A percentile compares a stretch with the other conserved stretches of the same genome.
Evolutionary conservation across 2,329 filamentous ascomycete genomes (phyloP).

Genomic region (Cyphellophora attinorum): DNA sequence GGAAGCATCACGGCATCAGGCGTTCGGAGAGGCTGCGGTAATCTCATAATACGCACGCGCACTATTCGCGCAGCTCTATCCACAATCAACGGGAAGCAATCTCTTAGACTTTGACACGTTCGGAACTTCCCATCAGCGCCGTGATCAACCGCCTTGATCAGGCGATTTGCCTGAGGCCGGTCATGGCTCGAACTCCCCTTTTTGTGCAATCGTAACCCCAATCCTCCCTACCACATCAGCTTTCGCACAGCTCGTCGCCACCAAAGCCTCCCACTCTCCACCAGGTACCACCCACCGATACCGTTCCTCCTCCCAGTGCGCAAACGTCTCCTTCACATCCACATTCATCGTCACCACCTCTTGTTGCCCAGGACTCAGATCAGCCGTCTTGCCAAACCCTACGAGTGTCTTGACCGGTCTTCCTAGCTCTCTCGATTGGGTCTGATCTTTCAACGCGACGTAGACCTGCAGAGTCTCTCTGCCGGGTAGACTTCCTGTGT

Average conservation of each 20-base stretch:
- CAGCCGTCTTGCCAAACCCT: slow-evolving; percentile 57
- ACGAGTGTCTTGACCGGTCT: slow-evolving; percentile 54
- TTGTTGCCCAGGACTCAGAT: slow-evolving; percentile 50
- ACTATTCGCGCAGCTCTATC: too few relatives aligned
- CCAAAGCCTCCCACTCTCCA: slow-evolving; percentile 54
- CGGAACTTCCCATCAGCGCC: too few relatives aligned
- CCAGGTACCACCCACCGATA: slow-evolving; percentile 57
- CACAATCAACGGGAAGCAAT: too few relatives aligned
- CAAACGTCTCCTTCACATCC: slow-evolving; percentile 54
- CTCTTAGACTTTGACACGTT: too few relatives aligned
- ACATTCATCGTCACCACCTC: slow-evolving; percentile 46
- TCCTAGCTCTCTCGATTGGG: too few relatives aligned
- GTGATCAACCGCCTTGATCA: too few relatives aligned
- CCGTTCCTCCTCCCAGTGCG: slow-evolving; percentile 61
- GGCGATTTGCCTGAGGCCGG: too few relatives aligned
- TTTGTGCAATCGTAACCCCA: slow-evolving; percentile 42
- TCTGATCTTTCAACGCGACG: slow-evolving; percentile 33
- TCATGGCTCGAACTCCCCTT: too few relatives aligned
- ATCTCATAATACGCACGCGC: too few relatives aligned
- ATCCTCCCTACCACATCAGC: slow-evolving; percentile 41
- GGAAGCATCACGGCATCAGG: too few relatives aligned
- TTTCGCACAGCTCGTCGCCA: slow-evolving; percentile 42
- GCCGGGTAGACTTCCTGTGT: slow-evolving; percentile 44
- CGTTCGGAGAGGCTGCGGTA: too few relatives aligned
- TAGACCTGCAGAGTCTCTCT: slow-evolving; percentile 49